Evolutionary conservation across 306 rosid genomes (phyloP).

Genomic region (Neltuma alba): DNA sequence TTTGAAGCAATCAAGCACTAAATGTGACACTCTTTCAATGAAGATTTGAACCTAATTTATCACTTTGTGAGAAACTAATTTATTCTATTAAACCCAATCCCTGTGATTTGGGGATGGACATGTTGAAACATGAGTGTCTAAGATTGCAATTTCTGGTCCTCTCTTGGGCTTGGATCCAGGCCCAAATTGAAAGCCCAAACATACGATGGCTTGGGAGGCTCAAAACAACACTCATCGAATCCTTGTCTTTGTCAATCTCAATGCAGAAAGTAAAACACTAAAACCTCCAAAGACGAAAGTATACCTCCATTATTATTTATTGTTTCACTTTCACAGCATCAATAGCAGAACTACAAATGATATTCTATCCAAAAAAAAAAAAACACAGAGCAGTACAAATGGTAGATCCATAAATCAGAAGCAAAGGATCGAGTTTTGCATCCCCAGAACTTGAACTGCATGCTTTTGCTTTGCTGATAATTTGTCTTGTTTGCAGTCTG

Average conservation of each 20-base stretch:
- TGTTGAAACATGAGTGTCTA: too few species aligned
- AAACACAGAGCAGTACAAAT: not conserved
- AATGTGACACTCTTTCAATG: too few species aligned
- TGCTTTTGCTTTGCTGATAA: not conserved
- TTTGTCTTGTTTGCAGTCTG: not conserved
- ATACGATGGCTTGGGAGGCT: not conserved
- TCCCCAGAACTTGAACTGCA: not conserved
- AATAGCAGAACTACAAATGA: not conserved
- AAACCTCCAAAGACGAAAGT: not conserved
- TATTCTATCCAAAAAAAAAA: not conserved
- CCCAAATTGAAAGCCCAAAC: not conserved
- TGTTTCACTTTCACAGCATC: not conserved
- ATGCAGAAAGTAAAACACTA: not conserved
- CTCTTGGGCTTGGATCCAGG: not conserved
- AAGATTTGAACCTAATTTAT: too few species aligned
- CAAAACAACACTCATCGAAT: not conserved
- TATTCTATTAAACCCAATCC: too few species aligned
- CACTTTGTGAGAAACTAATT: too few species aligned
- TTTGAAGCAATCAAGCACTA: too few species aligned
- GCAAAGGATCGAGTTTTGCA: not conserved
- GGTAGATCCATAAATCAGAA: not conserved
- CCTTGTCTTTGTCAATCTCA: not conserved
- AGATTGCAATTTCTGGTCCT: not conserved
- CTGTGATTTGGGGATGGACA: too few species aligned
- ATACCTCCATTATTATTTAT: not conserved